These are phyloP conservation scores for Alternaria sp. DNA, from an alignment of 2,329 filamentous ascomycete genomes.

Conservation along the genomic window DNA sequence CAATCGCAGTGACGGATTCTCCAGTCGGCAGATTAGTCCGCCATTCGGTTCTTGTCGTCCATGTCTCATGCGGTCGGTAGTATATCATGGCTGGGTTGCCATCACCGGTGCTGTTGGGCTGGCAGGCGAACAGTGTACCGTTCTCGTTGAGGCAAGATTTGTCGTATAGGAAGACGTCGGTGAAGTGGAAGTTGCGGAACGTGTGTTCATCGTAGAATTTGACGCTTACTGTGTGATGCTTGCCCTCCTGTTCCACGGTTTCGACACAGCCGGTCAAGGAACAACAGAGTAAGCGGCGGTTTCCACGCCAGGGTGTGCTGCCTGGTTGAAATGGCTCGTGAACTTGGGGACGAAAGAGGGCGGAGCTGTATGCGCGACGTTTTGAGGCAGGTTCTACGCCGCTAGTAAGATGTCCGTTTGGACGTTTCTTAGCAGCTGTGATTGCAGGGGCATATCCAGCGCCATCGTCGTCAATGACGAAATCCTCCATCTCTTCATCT, in stretches of 20 bases:
- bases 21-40: conserved; percentile 83
- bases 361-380: conserved; percentile 54
- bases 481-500: conserved; percentile 67
- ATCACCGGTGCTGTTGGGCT: conserved; percentile 55
- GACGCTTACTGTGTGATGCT: conserved; percentile 87
- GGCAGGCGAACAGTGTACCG: conserved; percentile 84
- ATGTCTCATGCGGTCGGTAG: conserved; percentile 95
- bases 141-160: conserved; percentile 89
- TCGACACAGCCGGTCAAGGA: conserved; percentile 95
- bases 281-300: conserved; percentile 89
- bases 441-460: conserved; percentile 77
- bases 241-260: conserved; percentile 93
- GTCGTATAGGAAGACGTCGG: conserved; percentile 93
- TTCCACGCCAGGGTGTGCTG: conserved; percentile 93
- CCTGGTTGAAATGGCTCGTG: conserved; percentile 92
- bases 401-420: conserved; percentile 56
- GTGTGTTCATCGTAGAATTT: conserved; percentile 96
- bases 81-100: conserved; percentile 81
- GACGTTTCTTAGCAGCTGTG: conserved; percentile 69
- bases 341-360: conserved; percentile 66
- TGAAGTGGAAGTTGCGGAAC: conserved; percentile 95
- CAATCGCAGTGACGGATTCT: conserved; percentile 87
- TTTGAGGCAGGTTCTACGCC: conserved; percentile 57
- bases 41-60: conserved; percentile 92
- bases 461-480: conserved; percentile 93